Conservation (phyloP, 2,329 filamentous ascomycete genomes). For the Ophioceras dolichostomum region DNA sequence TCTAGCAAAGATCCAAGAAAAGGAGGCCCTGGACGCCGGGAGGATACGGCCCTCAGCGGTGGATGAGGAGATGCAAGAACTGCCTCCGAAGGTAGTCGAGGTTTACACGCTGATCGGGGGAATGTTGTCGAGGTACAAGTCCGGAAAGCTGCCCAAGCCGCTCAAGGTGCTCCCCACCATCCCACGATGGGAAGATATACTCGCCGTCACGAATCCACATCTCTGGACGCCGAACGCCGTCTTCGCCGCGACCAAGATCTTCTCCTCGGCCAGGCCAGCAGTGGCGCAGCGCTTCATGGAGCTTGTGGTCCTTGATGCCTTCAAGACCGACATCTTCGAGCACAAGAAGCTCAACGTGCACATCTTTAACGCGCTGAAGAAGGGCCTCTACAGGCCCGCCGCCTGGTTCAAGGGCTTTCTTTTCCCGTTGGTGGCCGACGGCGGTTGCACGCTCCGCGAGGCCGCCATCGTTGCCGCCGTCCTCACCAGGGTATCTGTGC, state of each 20-base stretch:
- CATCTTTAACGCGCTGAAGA: slow-evolving; percentile 87
- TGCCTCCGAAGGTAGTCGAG: slow-evolving; percentile 85
- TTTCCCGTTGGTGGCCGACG: slow-evolving; percentile 80
- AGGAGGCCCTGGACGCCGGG: slow-evolving; percentile 57
- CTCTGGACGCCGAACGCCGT: slow-evolving; percentile 61
- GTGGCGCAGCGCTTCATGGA: slow-evolving; percentile 78
- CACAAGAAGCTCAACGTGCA: slow-evolving; percentile 93
- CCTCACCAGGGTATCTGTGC: slow-evolving; percentile 72
- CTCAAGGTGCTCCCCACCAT: slow-evolving; percentile 58
- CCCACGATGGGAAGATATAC: slow-evolving; percentile 25
- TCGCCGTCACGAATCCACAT: slow-evolving; percentile 74
- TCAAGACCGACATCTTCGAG: slow-evolving; percentile 83
- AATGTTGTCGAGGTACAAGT: slow-evolving; percentile 86
- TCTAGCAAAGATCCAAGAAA: slow-evolving; percentile 82
- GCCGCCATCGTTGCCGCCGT: slow-evolving; percentile 86
- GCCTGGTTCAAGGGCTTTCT: slow-evolving; percentile 93
- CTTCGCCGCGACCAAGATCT: slow-evolving; percentile 85
- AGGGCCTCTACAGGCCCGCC: slow-evolving; percentile 82
- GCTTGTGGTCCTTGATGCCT: slow-evolving; percentile 80
- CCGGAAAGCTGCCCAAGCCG: slow-evolving; percentile 90
- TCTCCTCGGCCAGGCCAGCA: slow-evolving; percentile 67
- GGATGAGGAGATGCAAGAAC: slow-evolving; percentile 65
- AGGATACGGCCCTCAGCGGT: slow-evolving; percentile 33
- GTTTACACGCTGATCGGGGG: slow-evolving; percentile 89
- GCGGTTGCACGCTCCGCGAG: slow-evolving; percentile 84